Base-by-base conservation (phyloP, 805 yeast genomes). In the Brettanomyces anomalus region DNA sequence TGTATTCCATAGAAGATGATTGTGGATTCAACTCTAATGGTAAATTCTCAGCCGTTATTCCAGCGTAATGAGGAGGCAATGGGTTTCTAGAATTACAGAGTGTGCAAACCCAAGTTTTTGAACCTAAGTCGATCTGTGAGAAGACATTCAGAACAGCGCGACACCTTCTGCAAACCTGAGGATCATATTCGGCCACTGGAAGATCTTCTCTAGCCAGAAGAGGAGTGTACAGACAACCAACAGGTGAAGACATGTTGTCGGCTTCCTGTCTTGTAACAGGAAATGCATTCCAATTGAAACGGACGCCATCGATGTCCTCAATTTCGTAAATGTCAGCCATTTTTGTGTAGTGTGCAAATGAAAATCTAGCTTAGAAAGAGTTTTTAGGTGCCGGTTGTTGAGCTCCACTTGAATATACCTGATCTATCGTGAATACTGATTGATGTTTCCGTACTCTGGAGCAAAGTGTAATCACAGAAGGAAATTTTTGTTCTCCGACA, bases 171-270 rank as follows among this genome's bases (percentile, higher is more conserved):
- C 97, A 89, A 36, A 77, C 65, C 41, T 80, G 79, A 11, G 97
- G 97, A 61, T 89, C 96, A 63, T 88, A 87, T 54, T 76, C 76
- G 44, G 90, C 87, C 42, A 85, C 66, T 15, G 86, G 81, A 48
- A 87, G 68, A 49, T 81, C 88, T 46, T 81, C 83, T 51, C 85
- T 76, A 45, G 77, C 77, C 55, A 86, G 79, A 53, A 93, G 73
- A 7, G 99, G 99, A n/a, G 97, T 89, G 70, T 88, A 93, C 48
- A 93, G 67, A 43, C 96, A 82, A 35, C 97, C 95, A 32, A 93
- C 81, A 11, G 99, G 98, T 28, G 93, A 89, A 16, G 90, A 94
- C 56, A 88, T 83, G 52, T 93, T 83, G 54, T 81, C 81, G 16
- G 96, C 93, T 62, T 93, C 97, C 35, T 79, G 77, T 52, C 88